Percentiles rank a stretch among this genome's conserved stretches.
Conservation (phyloP, 179 eudicot species). For the Beta macrorhiza region DNA sequence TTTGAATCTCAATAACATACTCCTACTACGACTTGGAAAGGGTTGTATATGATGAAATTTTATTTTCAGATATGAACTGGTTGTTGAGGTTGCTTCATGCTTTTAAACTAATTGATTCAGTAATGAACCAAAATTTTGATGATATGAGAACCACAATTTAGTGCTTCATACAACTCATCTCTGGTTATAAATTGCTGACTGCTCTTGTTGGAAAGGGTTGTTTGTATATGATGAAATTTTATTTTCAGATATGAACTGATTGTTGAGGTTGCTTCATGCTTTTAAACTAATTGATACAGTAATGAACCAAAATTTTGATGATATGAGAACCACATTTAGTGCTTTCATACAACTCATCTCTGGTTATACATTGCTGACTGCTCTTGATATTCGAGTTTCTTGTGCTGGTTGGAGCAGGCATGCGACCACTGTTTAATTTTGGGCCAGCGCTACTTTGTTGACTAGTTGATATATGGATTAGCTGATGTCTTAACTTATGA, state of each 20-base stretch:
- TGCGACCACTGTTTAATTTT: not conserved
- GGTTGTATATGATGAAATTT: not conserved
- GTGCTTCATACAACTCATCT: not conserved
- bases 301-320: not conserved
- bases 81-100: not conserved
- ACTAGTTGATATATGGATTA: too few relatives aligned
- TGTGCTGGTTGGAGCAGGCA: conserved; percentile 3
- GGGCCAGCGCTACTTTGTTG: not conserved
- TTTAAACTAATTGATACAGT: not conserved
- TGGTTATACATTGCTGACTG: not conserved
- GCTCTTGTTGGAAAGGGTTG: not conserved
- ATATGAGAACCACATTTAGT: not conserved
- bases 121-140: not conserved
- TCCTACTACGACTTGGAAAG: not conserved
- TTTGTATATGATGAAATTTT: not conserved
- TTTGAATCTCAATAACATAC: not conserved
- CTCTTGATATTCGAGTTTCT: not conserved
- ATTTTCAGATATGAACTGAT: not conserved
- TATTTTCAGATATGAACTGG: not conserved
- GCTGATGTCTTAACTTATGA: too few relatives aligned
- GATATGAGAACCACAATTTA: not conserved
- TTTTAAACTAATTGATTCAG: not conserved
- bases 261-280: not conserved
- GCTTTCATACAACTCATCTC: not conserved
- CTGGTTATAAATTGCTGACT: not conserved